Percentiles rank a stretch among this genome's conserved stretches.
Evolutionary conservation across 306 rosid species (phyloP).

Genomic region (Echinosophora koreensis): DNA sequence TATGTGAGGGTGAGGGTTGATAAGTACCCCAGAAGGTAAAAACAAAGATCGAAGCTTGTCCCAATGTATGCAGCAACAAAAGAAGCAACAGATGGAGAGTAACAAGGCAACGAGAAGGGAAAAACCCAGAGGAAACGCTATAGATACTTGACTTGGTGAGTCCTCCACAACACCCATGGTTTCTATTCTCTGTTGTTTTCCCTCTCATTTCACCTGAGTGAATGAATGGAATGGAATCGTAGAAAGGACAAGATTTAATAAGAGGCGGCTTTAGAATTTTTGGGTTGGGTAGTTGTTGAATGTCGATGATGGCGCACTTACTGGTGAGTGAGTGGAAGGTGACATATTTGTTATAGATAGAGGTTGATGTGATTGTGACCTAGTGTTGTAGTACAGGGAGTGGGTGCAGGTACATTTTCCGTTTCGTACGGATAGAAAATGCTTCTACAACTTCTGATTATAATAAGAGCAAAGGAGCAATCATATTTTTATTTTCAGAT

Average conservation of each 20-base stretch:
- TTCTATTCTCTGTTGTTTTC: background rate
- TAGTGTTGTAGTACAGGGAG: background rate
- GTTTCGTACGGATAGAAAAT: conserved; percentile 52
- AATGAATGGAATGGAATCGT: conserved; percentile 16
- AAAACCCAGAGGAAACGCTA: conserved; percentile 72
- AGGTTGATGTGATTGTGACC: conserved; percentile 26
- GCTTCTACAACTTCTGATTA: no score
- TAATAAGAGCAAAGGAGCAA: no score
- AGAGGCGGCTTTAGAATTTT: conserved; percentile 9
- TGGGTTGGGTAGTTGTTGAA: conserved; percentile 33
- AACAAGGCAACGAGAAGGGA: conserved; percentile 62
- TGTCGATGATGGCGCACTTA: conserved; percentile 36
- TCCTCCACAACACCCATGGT: conserved; percentile 53
- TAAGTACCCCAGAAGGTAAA: conserved; percentile 7
- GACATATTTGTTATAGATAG: conserved; percentile 16
- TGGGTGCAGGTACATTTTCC: conserved; percentile 53
- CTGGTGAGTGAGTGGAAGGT: conserved; percentile 55
- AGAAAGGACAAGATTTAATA: background rate
- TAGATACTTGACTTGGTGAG: conserved; percentile 39
- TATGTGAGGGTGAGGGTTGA: conserved; percentile 5
- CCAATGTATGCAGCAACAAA: conserved; percentile 73
- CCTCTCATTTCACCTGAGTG: conserved; percentile 47
- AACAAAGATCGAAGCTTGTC: conserved; percentile 56
- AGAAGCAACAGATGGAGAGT: conserved; percentile 53
- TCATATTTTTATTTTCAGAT: no score